Conservation (phyloP, 768 basidiomycete genomes). For the Amanita phalloides region DNA sequence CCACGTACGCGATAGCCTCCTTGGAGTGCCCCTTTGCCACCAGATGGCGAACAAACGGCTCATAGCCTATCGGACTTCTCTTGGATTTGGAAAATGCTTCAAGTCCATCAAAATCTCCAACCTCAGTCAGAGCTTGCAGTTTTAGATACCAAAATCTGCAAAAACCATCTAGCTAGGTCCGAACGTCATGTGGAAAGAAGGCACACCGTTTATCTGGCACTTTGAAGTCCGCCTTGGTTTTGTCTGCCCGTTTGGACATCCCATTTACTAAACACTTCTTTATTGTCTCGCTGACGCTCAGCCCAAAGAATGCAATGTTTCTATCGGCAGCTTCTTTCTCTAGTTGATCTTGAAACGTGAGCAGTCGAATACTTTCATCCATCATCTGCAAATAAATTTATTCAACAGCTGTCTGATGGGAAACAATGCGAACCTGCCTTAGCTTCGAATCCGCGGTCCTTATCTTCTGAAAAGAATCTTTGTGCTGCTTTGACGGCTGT, state of each 20-base stretch:
- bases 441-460: conserved; percentile 83
- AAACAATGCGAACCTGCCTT: conserved; percentile 38
- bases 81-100: conserved; percentile 81
- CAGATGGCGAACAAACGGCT: conserved; percentile 76
- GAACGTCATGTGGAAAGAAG: neutral
- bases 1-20: conserved; percentile 71
- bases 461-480: conserved; percentile 93
- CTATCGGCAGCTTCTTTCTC: conserved; percentile 71
- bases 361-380: conserved; percentile 74
- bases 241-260: conserved; percentile 82
- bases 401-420: neutral
- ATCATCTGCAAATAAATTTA: conserved; percentile 52
- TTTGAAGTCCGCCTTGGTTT: conserved; percentile 81
- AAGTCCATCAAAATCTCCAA: conserved; percentile 77
- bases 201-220: conserved; percentile 88
- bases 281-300: conserved; percentile 84
- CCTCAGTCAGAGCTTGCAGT: conserved; percentile 68
- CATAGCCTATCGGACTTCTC: conserved; percentile 93
- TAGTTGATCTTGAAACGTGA: conserved; percentile 74
- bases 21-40: conserved; percentile 62
- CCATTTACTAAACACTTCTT: conserved; percentile 66
- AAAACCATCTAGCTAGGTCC: neutral
- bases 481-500: conserved; percentile 71
- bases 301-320: conserved; percentile 70
- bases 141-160: conserved; percentile 91